Base-by-base conservation (phyloP, 2,329 filamentous ascomycete genomes). In the Zasmidium angulare region DNA sequence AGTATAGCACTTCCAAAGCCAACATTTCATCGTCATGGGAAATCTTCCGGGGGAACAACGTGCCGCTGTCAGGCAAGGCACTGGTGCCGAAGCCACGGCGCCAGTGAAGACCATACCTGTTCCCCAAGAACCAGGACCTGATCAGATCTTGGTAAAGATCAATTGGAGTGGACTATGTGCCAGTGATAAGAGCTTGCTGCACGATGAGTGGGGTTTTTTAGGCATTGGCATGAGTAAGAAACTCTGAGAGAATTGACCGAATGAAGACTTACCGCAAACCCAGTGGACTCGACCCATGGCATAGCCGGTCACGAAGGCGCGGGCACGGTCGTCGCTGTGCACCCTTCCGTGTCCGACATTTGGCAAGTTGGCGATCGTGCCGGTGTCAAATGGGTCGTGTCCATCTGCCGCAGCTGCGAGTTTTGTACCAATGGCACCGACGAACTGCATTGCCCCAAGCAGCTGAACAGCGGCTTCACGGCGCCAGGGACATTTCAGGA, bases 401-500 rank as follows among this genome's bases (percentile, higher is more conserved):
- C 62, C n/a, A 62, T 68, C 1, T 72, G 70, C 58, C 56, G 65
- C 21, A 63, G 63, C 20, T 72, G 70, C 61, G 70, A 72, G 36
- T 70, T 71, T 61, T 72, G 70, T 49, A 67, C 66, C 3, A 71
- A 72, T 29, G 72, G 74, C 21, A 67, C 58, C 9, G 74, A 76
- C 51, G 74, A 75, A 48, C 55, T 75, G 22, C 73, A 75, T 47
- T 75, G 74, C 46, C 66, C 70, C 1, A 69, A 72, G 19, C 74
- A 76, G 64, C 64, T 70, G 29, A 75, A 76, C 29, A 67, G 67
- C n/a, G 74, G 74, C 10, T 76, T 78, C 55, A 75, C 70, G 2
- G 69, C 69, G 24, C 66, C 74, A 1, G 74, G 74, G 6, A 76
- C 74, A 1, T 76, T 75, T 54, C 73, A 75, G 56, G 70, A 76